phyloP scores from a whole-genome alignment of 2,329 filamentous ascomycete genomes.

The Fusarium pininemorale region DNA sequence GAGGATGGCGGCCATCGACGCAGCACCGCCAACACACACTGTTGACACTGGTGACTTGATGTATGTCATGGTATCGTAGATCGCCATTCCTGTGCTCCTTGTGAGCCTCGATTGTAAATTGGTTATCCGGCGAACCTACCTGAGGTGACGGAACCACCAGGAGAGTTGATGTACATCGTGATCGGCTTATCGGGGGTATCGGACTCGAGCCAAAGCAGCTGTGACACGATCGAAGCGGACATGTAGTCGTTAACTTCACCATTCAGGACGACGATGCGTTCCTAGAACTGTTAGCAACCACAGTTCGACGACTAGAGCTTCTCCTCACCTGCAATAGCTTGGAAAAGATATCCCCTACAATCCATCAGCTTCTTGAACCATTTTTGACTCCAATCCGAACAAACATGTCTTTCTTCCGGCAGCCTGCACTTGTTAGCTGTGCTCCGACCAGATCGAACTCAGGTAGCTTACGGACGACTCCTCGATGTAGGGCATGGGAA shows the following conservation, averaged over 20 bases:
- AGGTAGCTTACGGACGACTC: constrained; percentile 51
- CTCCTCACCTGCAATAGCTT: constrained; percentile 74
- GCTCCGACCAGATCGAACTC: background rate
- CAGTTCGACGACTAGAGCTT: background rate
- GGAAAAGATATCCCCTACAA: constrained; percentile 81
- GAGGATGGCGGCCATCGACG: constrained; percentile 92
- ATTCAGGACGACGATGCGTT: constrained; percentile 94
- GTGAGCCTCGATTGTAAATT: constrained; percentile 4
- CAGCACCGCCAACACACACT: constrained; percentile 93
- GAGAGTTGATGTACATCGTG: constrained; percentile 97
- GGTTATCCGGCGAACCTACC: constrained; percentile 49
- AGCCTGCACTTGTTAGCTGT: constrained; percentile 61
- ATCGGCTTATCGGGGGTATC: constrained; percentile 95
- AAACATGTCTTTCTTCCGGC: constrained; percentile 81
- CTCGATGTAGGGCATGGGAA: constrained; percentile 68
- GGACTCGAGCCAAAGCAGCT: constrained; percentile 97
- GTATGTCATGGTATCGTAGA: constrained; percentile 99
- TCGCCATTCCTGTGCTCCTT: constrained; percentile 70
- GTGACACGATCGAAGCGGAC: constrained; percentile 93
- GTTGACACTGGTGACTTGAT: constrained; percentile 93
- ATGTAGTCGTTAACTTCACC: constrained; percentile 89
- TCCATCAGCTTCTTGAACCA: constrained; percentile 25
- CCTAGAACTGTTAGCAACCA: constrained; percentile 56
- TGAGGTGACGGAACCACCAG: constrained; percentile 86
- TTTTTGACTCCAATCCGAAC: constrained; percentile 35